Conservation (phyloP, 208 protist species). For the Polymyxa betae region DNA sequence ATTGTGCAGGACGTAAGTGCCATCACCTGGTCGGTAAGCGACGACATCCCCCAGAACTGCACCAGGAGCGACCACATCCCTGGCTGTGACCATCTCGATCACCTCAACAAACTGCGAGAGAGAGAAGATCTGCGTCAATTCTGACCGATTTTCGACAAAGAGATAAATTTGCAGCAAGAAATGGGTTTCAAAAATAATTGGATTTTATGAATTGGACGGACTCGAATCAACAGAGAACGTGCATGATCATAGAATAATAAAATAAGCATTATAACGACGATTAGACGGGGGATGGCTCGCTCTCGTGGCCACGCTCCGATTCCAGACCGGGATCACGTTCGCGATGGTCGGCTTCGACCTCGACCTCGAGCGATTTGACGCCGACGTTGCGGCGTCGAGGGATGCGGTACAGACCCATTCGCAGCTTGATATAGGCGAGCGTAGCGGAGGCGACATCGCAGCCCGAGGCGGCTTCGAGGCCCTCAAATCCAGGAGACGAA, state of each 20-base stretch:
- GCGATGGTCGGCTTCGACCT: constrained; percentile 29
- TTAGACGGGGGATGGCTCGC: too few species aligned
- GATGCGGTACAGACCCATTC: constrained; percentile 47
- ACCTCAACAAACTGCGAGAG: background rate
- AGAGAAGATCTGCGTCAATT: too few species aligned
- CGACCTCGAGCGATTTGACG: background rate
- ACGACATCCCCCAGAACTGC: background rate
- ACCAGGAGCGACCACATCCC: background rate
- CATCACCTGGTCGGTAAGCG: background rate
- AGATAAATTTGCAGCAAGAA: too few species aligned
- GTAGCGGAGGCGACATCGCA: constrained; percentile 54
- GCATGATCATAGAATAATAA: too few species aligned
- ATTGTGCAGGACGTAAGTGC: background rate
- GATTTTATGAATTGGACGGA: too few species aligned
- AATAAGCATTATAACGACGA: too few species aligned
- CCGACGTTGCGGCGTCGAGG: background rate
- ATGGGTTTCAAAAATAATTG: too few species aligned
- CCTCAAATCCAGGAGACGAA: constrained; percentile 63
- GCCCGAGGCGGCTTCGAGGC: constrained; percentile 62
- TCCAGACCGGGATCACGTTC: too few species aligned
- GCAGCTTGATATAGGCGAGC: constrained; percentile 59
- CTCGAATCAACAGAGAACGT: too few species aligned
- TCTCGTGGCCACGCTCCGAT: too few species aligned
- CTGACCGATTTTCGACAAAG: too few species aligned
- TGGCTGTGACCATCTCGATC: background rate